phyloP scores from a whole-genome alignment of 805 yeast species.

The Jamesozyma jinghongensis region DNA sequence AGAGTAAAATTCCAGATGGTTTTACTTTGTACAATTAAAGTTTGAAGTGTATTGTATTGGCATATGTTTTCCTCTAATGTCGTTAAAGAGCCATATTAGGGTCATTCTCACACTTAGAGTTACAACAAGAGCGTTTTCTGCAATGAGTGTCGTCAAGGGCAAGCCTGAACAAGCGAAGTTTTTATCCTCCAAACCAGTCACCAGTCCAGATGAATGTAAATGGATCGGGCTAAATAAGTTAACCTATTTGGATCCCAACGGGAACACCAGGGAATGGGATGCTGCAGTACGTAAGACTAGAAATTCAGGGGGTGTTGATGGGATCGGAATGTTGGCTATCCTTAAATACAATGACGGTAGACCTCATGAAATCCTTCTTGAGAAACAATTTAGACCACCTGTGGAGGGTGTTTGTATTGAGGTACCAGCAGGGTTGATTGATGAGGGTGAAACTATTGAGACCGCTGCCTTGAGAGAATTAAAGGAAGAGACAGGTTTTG shows the following conservation, averaged over 20 bases:
- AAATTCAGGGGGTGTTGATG: conserved; percentile 55
- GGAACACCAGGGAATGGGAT: conserved; percentile 76
- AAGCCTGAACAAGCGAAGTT: conserved; percentile 33
- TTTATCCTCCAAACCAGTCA: conserved; percentile 23
- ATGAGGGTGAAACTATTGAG: conserved; percentile 68
- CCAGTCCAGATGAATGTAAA: conserved; percentile 40
- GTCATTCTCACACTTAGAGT: too few species aligned
- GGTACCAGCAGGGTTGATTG: conserved; percentile 91
- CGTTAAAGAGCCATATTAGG: too few species aligned
- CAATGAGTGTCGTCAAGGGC: conserved; percentile 23
- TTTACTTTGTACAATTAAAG: too few species aligned
- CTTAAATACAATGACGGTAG: conserved; percentile 41
- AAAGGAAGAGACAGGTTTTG: conserved; percentile 86
- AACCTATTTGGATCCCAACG: conserved; percentile 64
- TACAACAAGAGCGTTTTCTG: conserved; percentile 2
- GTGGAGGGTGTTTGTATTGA: conserved; percentile 82
- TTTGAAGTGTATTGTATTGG: too few species aligned
- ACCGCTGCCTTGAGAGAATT: conserved; percentile 81
- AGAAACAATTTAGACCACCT: conserved; percentile 92
- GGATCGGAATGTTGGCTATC: conserved; percentile 82
- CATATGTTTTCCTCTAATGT: too few species aligned
- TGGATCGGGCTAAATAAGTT: conserved; percentile 64
- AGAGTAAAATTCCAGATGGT: too few species aligned
- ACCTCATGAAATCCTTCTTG: conserved; percentile 51
- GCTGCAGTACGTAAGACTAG: conserved; percentile 77